Conservation (phyloP, 2,329 filamentous ascomycete species). For the Blastomyces silverae region DNA sequence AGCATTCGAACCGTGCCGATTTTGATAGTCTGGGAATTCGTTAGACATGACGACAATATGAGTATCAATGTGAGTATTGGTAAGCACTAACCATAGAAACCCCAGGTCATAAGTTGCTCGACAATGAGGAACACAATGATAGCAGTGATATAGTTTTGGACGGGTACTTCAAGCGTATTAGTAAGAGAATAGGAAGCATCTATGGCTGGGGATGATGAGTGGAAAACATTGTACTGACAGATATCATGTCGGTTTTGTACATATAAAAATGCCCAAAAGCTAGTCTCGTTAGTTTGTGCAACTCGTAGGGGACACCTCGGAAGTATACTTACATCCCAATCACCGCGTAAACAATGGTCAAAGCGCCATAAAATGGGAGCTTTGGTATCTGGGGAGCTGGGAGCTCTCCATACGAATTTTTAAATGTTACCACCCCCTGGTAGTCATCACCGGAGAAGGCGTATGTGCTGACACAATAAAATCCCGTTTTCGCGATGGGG, state of each 20-base stretch:
- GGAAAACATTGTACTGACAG: slow-evolving; percentile 44
- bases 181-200: slow-evolving; percentile 19
- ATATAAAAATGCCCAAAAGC: slow-evolving; percentile 91
- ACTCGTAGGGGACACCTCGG: not conserved
- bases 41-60: not conserved
- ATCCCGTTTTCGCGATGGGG: slow-evolving; percentile 79
- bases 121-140: slow-evolving; percentile 90
- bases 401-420: slow-evolving; percentile 93
- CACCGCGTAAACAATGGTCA: slow-evolving; percentile 88
- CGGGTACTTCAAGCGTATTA: slow-evolving; percentile 58
- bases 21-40: slow-evolving; percentile 68
- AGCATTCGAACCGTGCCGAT: slow-evolving; percentile 75
- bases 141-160: slow-evolving; percentile 98
- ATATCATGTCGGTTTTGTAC: slow-evolving; percentile 92
- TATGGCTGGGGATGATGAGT: not conserved
- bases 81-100: slow-evolving; percentile 69
- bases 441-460: slow-evolving; percentile 64
- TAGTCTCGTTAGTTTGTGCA: slow-evolving; percentile 30
- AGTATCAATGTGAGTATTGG: slow-evolving; percentile 27
- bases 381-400: slow-evolving; percentile 94
- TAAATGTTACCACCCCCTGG: slow-evolving; percentile 76
- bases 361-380: slow-evolving; percentile 89
- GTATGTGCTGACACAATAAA: slow-evolving; percentile 85
- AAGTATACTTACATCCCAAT: slow-evolving; percentile 56
- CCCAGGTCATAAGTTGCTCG: slow-evolving; percentile 98